Evolutionary conservation across 345 rosid genomes (phyloP), one percentile per base, ranked within the genome.

Genomic region (Camelina laxa): DNA sequence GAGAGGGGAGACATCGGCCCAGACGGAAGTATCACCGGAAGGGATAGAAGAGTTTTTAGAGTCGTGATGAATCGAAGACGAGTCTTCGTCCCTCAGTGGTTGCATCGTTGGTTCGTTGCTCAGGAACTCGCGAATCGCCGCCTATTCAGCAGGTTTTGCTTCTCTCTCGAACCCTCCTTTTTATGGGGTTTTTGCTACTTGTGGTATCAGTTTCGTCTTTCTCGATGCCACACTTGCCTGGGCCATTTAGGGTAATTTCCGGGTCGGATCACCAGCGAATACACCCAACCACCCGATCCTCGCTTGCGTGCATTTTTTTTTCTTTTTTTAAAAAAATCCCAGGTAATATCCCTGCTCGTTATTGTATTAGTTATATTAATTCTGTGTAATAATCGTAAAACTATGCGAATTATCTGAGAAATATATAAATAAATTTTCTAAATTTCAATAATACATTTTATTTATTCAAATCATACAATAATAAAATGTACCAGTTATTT

Each of bases 1-100:
- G 76, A 89, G 93, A 50, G 88, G 82, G 4, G 93, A 88, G 6
- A 86, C 87, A 83, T 92, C 88, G 11, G 96, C 88, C 97, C 97
- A 92, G 27, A 86, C 84, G 35, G 90, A 80, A 74, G 80, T 78
- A 16, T 85, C 93, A 60, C 84, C 84, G 68, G 90, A 84, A 44
- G 91, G 87, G 60, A 89, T 83, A 58, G 88, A 69, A 67, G 72
- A 58, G 76, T 62, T 75, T 31, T 30, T 70, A 35, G 82, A 69
- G 24, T 73, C 60, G 57, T 76, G 78, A 68, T 74, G 67, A 73
- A 56, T 77, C 83, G 72, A 65, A 35, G 81, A 78, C 0, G 77
- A 53, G 14, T 60, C 69, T 6, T 65, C 80, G 39, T 71, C 72
- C 8, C 8, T 19, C 38, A 15, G 9, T 47, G 49, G 13, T 58